Evolutionary conservation across 306 rosid genomes (phyloP).

Genomic region (Boehmeria nivea): DNA sequence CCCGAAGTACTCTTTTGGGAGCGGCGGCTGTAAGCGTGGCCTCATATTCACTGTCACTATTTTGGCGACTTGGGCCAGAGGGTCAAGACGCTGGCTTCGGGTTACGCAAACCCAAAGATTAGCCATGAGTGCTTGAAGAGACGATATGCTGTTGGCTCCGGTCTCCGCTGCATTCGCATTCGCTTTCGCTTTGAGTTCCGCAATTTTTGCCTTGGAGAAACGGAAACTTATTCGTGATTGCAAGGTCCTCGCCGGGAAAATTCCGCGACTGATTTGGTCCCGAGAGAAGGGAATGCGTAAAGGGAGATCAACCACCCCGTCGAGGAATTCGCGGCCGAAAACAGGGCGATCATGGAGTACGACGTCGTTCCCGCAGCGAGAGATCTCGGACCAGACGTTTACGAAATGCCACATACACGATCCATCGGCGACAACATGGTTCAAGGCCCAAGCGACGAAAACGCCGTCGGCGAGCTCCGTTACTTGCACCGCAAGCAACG

Average conservation of each 20-base stretch:
- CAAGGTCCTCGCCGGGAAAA: too few species aligned
- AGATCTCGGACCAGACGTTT: slow-evolving; percentile 31
- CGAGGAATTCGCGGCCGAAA: slow-evolving; percentile 6
- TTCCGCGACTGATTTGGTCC: neutral
- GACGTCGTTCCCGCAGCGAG: neutral
- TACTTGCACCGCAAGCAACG: slow-evolving; percentile 32
- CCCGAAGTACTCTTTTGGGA: neutral
- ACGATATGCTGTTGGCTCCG: slow-evolving; percentile 5
- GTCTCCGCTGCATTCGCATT: slow-evolving; percentile 3
- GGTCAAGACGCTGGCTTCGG: neutral
- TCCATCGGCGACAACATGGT: slow-evolving; percentile 25
- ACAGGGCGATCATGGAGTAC: neutral
- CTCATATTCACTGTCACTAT: neutral
- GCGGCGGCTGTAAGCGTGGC: too few species aligned
- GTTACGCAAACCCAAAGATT: slow-evolving; percentile 23
- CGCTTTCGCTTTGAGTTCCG: slow-evolving; percentile 27
- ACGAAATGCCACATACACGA: slow-evolving; percentile 33
- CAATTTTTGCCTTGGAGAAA: slow-evolving; percentile 25
- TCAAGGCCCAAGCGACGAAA: slow-evolving; percentile 25
- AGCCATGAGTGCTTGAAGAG: slow-evolving; percentile 31
- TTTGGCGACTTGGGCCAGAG: neutral
- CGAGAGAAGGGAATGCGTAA: neutral
- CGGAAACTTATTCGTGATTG: too few species aligned
- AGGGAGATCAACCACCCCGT: neutral
- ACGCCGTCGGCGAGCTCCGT: slow-evolving; percentile 35